These are phyloP conservation scores for Alternaria triticina DNA, from an alignment of 2,329 filamentous ascomycete species.

Conservation along the genomic window DNA sequence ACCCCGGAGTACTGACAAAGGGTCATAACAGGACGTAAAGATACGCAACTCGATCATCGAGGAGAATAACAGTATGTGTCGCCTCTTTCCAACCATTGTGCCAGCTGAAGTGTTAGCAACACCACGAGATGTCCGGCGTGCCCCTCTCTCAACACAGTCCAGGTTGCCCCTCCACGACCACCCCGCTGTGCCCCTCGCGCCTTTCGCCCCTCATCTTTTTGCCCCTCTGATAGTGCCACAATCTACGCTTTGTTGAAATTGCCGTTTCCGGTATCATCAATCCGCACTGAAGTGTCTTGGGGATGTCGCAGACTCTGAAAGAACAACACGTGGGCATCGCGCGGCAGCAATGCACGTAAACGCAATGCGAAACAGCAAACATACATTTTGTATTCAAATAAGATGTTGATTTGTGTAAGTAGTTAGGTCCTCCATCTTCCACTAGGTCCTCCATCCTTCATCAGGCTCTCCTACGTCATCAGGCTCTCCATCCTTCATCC, in stretches of 20 bases:
- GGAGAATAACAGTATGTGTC: background rate
- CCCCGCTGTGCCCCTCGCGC: conserved; percentile 14
- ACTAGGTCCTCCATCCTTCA: too few relatives aligned
- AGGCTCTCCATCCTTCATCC: too few relatives aligned
- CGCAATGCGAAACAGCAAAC: background rate
- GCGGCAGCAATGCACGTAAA: background rate
- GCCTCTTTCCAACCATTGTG: background rate
- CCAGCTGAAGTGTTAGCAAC: background rate
- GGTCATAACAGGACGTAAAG: background rate
- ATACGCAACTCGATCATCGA: background rate
- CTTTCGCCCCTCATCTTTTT: conserved; percentile 14
- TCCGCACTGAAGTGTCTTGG: background rate
- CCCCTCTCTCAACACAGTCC: background rate
- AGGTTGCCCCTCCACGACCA: conserved; percentile 14
- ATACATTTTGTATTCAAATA: background rate
- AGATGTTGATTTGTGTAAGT: background rate
- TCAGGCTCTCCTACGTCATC: too few relatives aligned
- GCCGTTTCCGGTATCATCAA: background rate
- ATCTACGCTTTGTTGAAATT: background rate
- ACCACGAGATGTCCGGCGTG: background rate
- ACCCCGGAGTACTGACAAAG: background rate
- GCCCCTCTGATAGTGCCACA: conserved; percentile 27
- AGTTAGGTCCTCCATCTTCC: background rate
- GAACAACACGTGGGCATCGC: background rate
- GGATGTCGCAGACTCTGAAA: background rate